Conservation (phyloP, 306 rosid genomes). For the Quercus wislizeni region DNA sequence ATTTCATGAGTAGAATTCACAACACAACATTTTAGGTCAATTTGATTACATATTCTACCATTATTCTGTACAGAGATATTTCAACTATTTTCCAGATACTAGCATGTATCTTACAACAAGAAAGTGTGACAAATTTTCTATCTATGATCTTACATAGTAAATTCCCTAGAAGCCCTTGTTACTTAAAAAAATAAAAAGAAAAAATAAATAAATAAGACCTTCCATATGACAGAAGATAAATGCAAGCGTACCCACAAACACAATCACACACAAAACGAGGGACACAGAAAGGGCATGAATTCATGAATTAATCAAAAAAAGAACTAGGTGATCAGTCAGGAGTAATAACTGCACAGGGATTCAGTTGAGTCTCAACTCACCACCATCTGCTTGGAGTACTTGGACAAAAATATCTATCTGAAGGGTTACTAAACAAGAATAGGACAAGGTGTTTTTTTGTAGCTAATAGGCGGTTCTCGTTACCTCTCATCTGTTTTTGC, state of each 20-base stretch:
- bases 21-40: neutral
- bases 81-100: neutral
- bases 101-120: neutral
- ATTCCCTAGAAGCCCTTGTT: neutral
- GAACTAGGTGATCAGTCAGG: neutral
- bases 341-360: neutral
- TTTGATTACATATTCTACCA: neutral
- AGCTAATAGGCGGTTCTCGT: no score
- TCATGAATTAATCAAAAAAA: neutral
- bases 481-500: no score
- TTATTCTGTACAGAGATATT: neutral
- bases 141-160: neutral
- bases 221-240: neutral
- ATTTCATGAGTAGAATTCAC: conserved; percentile 17
- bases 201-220: neutral
- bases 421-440: conserved; percentile 9
- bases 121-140: neutral
- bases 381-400: conserved; percentile 98
- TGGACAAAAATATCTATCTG: conserved; percentile 92
- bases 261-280: neutral
- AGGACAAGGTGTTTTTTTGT: no score
- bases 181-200: neutral
- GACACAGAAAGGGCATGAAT: neutral
- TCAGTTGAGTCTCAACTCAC: conserved; percentile 31
- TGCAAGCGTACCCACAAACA: no score